phyloP scores from a whole-genome alignment of 495 filamentous ascomycete species.

The Aspergillus panamensis region DNA sequence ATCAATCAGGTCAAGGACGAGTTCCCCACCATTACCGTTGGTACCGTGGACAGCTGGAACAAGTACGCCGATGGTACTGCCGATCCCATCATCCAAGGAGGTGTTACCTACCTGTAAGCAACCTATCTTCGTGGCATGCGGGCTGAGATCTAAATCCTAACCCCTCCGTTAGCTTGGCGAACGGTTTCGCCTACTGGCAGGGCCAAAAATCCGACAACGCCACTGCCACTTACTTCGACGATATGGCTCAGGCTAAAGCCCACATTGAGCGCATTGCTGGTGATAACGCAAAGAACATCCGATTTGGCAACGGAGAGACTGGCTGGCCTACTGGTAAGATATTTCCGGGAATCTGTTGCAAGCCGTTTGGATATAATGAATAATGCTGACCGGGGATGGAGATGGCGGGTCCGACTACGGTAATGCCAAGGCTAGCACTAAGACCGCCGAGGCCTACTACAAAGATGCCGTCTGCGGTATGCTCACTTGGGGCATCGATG shows the following conservation, averaged over 20 bases:
- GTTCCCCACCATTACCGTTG: constrained; percentile 57
- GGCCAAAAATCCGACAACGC: constrained; percentile 59
- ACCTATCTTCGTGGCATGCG: background rate
- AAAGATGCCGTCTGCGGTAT: constrained; percentile 66
- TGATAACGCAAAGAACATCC: constrained; percentile 47
- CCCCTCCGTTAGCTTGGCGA: constrained; percentile 50
- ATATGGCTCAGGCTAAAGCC: constrained; percentile 66
- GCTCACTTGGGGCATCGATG: constrained; percentile 68
- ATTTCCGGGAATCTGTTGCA: background rate
- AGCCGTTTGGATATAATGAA: background rate
- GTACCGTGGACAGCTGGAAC: constrained; percentile 82
- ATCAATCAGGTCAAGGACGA: constrained; percentile 58
- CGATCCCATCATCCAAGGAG: constrained; percentile 58
- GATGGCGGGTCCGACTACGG: constrained; percentile 63
- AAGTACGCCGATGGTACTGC: constrained; percentile 72
- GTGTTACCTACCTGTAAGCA: constrained; percentile 60
- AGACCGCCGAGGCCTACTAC: constrained; percentile 61
- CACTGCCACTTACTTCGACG: constrained; percentile 67
- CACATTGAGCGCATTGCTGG: constrained; percentile 63
- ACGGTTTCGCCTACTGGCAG: constrained; percentile 88
- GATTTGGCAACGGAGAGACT: constrained; percentile 77
- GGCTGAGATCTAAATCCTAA: background rate
- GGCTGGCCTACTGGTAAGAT: constrained; percentile 59
- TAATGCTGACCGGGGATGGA: constrained; percentile 15
- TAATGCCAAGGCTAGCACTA: constrained; percentile 57